Evolutionary conservation across 148 eudicot genomes (phyloP).

Genomic region (Hydrangea macrophylla): DNA sequence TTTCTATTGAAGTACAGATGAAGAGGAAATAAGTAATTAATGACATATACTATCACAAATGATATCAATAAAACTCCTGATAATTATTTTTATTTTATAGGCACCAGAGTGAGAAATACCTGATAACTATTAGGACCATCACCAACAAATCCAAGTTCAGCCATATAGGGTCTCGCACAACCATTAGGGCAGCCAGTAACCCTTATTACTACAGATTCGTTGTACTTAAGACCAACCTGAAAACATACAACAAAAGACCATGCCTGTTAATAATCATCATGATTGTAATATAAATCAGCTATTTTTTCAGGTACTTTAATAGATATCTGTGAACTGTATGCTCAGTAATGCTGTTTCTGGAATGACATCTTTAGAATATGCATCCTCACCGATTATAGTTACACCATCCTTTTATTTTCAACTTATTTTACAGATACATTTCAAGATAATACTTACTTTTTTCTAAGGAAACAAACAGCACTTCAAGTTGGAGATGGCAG

Average conservation of each 20-base stretch:
- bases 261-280: constrained; percentile 7
- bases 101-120: constrained; percentile 33
- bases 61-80: background rate
- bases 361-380: too few species aligned
- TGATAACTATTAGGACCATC: constrained; percentile 99
- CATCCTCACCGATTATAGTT: too few species aligned
- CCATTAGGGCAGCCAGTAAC: constrained; percentile 98
- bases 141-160: constrained; percentile 97
- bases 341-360: too few species aligned
- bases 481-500: too few species aligned
- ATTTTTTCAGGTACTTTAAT: background rate
- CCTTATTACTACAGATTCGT: constrained; percentile 75
- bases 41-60: background rate
- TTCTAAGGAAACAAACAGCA: background rate
- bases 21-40: too few species aligned
- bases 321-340: background rate
- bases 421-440: too few species aligned
- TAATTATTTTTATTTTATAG: background rate
- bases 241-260: constrained; percentile 14
- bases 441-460: background rate
- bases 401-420: too few species aligned
- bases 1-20: too few species aligned
- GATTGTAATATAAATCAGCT: background rate
- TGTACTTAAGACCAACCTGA: constrained; percentile 87
- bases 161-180: constrained; percentile 99